Conservation (phyloP, 208 protist genomes). For the Crithidia bombi region DNA sequence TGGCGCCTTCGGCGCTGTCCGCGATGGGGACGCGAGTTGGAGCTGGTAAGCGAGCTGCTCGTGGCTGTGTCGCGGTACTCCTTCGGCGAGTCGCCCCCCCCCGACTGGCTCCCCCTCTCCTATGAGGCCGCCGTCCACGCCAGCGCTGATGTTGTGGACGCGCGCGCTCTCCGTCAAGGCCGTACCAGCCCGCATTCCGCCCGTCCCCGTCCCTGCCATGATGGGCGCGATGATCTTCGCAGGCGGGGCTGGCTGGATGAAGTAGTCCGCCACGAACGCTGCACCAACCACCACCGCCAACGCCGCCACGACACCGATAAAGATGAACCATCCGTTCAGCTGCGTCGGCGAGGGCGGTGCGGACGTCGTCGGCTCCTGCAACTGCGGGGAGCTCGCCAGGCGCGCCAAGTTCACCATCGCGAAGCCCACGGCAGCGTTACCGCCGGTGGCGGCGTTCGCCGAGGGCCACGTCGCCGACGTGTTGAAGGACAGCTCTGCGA, state of each 20-base stretch:
- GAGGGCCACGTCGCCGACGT: background rate
- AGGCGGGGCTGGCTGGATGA: conserved; percentile 62
- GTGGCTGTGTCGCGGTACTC: conserved; percentile 5
- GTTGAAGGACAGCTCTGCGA: conserved; percentile 26
- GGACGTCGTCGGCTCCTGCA: background rate
- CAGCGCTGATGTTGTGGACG: background rate
- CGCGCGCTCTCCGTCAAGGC: conserved; percentile 1
- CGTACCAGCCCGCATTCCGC: conserved; percentile 18
- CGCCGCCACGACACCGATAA: conserved; percentile 45
- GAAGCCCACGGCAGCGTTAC: conserved; percentile 13
- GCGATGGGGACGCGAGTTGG: background rate
- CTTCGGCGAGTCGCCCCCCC: conserved; percentile 7
- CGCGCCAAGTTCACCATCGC: conserved; percentile 24
- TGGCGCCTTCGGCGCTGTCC: background rate
- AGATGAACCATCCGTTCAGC: conserved; percentile 36
- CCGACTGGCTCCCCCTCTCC: conserved; percentile 1
- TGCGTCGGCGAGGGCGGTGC: background rate
- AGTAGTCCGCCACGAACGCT: conserved; percentile 58
- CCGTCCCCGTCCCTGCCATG: background rate
- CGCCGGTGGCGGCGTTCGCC: background rate
- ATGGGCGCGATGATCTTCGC: conserved; percentile 42
- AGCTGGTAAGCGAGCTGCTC: conserved; percentile 10
- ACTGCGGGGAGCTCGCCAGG: conserved; percentile 14
- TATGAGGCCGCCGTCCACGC: background rate
- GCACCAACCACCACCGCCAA: conserved; percentile 42